These are phyloP conservation scores for Aspergillus bombycis DNA, from an alignment of 2,329 filamentous ascomycete species.

Conservation along the genomic window DNA sequence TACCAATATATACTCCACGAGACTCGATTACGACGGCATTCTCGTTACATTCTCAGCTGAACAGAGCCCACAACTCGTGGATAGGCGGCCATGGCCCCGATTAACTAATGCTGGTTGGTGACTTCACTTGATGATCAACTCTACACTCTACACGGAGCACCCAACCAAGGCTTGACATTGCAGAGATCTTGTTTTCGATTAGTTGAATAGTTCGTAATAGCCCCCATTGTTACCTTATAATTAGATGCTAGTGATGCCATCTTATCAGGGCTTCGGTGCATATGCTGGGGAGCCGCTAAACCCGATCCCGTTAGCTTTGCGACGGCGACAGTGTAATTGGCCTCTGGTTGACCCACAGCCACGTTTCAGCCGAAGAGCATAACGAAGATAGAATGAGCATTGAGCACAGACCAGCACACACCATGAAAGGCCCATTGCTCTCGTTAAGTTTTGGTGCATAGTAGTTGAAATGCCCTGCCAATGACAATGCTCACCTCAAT, in stretches of 20 bases:
- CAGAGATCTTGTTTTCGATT: neutral
- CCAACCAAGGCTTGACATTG: neutral
- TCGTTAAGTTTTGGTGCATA: neutral
- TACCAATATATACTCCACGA: neutral
- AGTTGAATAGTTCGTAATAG: neutral
- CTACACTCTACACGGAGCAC: neutral
- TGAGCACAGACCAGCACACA: neutral
- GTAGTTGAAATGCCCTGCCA: conserved; percentile 17
- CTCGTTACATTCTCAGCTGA: neutral
- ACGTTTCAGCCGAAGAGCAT: neutral
- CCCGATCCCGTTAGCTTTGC: neutral
- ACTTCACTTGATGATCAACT: neutral
- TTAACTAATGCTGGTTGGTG: neutral
- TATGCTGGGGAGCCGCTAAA: neutral
- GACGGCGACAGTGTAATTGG: neutral
- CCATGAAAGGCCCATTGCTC: neutral
- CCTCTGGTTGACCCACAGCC: too few relatives aligned
- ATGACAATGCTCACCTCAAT: neutral
- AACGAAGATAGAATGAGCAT: neutral
- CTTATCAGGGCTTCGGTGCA: neutral
- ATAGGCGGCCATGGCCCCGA: neutral
- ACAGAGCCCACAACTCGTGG: neutral
- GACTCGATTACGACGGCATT: neutral
- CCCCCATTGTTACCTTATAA: neutral
- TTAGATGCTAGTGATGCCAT: neutral